Base-by-base conservation (phyloP, 2,329 filamentous ascomycete species). In the Rutstroemia sp. region DNA sequence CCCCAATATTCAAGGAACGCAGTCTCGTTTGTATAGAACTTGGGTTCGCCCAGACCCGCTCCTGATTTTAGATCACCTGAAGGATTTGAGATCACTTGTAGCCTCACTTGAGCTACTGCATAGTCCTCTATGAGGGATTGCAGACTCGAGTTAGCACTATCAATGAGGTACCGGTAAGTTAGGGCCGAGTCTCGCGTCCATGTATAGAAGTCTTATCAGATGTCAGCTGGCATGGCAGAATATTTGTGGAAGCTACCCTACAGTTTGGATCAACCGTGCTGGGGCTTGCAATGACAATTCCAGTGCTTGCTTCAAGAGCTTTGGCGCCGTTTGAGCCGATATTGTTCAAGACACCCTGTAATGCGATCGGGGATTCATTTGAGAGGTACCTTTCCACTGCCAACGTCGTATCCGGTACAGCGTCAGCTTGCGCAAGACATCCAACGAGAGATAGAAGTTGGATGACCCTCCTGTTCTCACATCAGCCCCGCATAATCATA, bases 181-280 rank as follows among this genome's bases (percentile, higher is more conserved):
- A 92, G 76, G n/a, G 84, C 85, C 12, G 85, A 79, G 68, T 92
- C 88, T 65, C 88, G 75, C 2, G 83, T 89, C 88, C 88, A 92
- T 1, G 86, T 89, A 67, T 83, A 91, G 67, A 80, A 90, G 69
- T 92, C 86, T 88, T 48, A 25, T 48, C 6, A 34, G n/a, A 23
- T n/a, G 44, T 64, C 37, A 64, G 56, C n/a, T 14, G 37, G 17
- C 10, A 4, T 3, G 23, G 19, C 51, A 7, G 17, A 14, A 16
- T 14, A 7, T 17, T 10, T 12, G 8, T 17, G 14, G 10, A n/a
- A 16, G 16, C n/a, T 25, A 17, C 69, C 75, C 67, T 64, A 81
- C 79, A 83, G 62, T 82, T 70, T 1, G 80, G 80, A 62, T 78
- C 69, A 4, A 62, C 68, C 19, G 72, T 78, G 16, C 76, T 79